Evolutionary conservation across 139 green algal genomes (phyloP), one percentile per base, ranked within the genome.

Genomic region (Parachlorella kessleri): DNA sequence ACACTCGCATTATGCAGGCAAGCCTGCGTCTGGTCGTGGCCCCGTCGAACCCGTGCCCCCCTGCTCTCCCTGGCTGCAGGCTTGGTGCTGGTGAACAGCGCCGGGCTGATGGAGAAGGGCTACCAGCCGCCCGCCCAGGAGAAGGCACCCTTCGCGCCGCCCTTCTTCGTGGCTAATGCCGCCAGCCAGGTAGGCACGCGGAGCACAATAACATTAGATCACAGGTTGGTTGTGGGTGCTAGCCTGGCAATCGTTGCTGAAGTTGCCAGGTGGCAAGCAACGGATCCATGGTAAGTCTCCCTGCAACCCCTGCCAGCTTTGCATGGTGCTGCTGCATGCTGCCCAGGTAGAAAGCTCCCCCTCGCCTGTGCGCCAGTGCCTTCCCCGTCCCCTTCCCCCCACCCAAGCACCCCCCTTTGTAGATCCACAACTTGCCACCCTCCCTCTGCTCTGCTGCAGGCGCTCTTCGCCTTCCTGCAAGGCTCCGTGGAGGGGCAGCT

Each of bases 21-120:
- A n/a, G n/a, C n/a, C n/a, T n/a, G n/a, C n/a, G n/a, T n/a, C n/a
- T n/a, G n/a, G n/a, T n/a, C n/a, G n/a, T n/a, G n/a, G n/a, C n/a
- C n/a, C n/a, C n/a, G n/a, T n/a, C n/a, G n/a, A n/a, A n/a, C n/a
- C n/a, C n/a, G n/a, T n/a, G n/a, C n/a, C n/a, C n/a, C 48, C 18
- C 48, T 59, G 48, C 48, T 59, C 48, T 59, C 14, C 48, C 21
- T 18, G 14, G 48, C 48, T 59, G 38, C 68, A 67, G 91, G 89
- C 3, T 81, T 95, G 37, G 87, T 95, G 39, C 83, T 96, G 79
- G 54, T 96, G 26, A 96, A 95, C 85, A 90, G 69, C 48, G 81
- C 85, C 21, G 68, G 75, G 4, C 64, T 66, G 6, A 77, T 91
- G 3, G 66, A 81, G 4, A 40, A 66, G 23, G 74, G 59, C 21